Evolutionary conservation across 169 alveolate species (phyloP), one percentile per base, ranked within the genome.

Genomic region (Eimeria necatrix): DNA sequence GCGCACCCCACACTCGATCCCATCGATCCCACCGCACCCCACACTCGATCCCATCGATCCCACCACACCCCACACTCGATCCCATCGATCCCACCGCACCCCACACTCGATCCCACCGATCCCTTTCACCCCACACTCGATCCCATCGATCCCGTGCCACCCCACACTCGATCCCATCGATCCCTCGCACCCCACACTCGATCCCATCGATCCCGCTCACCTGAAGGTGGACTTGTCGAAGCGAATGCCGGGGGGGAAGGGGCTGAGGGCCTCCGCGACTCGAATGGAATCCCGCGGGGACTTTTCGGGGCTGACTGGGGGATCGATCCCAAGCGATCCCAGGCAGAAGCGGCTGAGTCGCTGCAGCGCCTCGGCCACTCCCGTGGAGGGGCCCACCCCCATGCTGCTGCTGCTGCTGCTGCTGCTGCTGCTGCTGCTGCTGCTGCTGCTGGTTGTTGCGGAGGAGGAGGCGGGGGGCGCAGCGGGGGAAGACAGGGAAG

Each of bases 191-290:
- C n/a, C n/a, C n/a, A n/a, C n/a, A n/a, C n/a, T n/a, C n/a, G n/a
- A n/a, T n/a, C n/a, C n/a, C n/a, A n/a, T n/a, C n/a, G n/a, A n/a
- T n/a, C n/a, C n/a, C 18, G 32, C 78, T 14, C 46, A 78, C 87
- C 87, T 78, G 87, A 41, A 78, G 7, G 87, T 78, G 59, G 87
- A 46, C 32, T 78, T 78, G 64, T 78, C 87, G 64, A 78, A 78
- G 60, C 87, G 87, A 78, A 78, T 78, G 46, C 87, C 87, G 2
- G 60, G 61, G 12, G 87, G 87, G 32, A 78, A 78, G 64, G 87
- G 87, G 32, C 46, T 64, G 46, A 78, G 64, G 10, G 87, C 87
- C 32, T 78, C 87, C 5, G 87, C 87, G 6, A 78, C 64, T 18
- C 87, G 9, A 78, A 78, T 78, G 14, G 87, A 60, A 78, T 41